phyloP scores from a whole-genome alignment of 2,329 filamentous ascomycete species.

The Dichotomopilus funicola region DNA sequence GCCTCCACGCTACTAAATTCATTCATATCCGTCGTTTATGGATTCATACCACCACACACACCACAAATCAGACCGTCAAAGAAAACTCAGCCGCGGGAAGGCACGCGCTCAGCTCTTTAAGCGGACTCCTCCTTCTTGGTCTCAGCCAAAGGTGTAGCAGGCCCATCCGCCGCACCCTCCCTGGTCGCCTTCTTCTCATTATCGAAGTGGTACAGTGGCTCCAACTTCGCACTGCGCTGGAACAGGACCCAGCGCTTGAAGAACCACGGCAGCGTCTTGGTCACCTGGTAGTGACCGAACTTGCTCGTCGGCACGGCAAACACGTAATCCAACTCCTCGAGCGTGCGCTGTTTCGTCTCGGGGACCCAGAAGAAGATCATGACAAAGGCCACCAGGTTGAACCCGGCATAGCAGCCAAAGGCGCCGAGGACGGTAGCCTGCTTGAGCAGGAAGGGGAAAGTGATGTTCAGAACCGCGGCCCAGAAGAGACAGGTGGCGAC shows the following conservation, averaged over 20 bases:
- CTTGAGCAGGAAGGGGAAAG: conserved; percentile 52
- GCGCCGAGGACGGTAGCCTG: conserved; percentile 40
- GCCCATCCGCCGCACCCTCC: background rate
- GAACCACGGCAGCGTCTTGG: conserved; percentile 54
- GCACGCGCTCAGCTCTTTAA: background rate
- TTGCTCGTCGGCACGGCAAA: conserved; percentile 53
- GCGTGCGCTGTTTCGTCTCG: conserved; percentile 53
- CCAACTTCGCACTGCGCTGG: conserved; percentile 39
- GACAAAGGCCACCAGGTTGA: conserved; percentile 48
- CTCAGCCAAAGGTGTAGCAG: background rate
- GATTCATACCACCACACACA: background rate
- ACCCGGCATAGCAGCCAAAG: conserved; percentile 49
- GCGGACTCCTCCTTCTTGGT: background rate
- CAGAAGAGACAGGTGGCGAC: conserved; percentile 59
- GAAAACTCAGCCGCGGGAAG: background rate
- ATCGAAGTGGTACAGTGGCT: conserved; percentile 41
- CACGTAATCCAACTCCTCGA: conserved; percentile 55
- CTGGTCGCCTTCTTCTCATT: conserved; percentile 5
- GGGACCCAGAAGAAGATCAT: conserved; percentile 53
- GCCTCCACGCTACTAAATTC: background rate
- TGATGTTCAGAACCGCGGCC: conserved; percentile 55
- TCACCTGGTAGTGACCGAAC: conserved; percentile 52
- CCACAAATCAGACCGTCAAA: background rate
- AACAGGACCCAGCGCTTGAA: conserved; percentile 51
- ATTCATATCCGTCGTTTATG: too few species aligned